Percentiles rank a stretch among this genome's conserved stretches.
Conservation (phyloP, 2,329 filamentous ascomycete genomes). For the Aspergillus ochraceoroseus region DNA sequence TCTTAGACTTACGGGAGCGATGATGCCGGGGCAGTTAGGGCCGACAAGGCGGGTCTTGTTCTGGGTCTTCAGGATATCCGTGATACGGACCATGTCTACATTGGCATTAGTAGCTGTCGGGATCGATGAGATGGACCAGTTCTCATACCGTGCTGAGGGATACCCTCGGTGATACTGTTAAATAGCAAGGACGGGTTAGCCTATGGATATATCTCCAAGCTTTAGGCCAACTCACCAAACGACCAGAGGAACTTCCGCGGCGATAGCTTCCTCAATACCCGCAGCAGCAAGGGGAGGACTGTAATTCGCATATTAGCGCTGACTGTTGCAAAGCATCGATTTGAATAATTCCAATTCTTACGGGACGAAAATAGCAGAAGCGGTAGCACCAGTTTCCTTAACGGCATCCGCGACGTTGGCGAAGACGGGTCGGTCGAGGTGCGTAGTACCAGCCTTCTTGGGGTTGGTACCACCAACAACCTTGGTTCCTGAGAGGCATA, state of each 20-base stretch:
- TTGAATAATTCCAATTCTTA: conserved; percentile 43
- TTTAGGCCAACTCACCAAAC: conserved; percentile 60
- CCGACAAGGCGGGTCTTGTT: conserved; percentile 94
- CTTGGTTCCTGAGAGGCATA: conserved; percentile 67
- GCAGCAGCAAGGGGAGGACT: conserved; percentile 86
- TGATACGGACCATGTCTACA: conserved; percentile 96
- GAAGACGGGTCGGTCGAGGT: conserved; percentile 91
- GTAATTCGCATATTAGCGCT: conserved; percentile 27
- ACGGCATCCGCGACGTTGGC: conserved; percentile 81
- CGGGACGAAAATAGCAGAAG: conserved; percentile 95
- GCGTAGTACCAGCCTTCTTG: conserved; percentile 90
- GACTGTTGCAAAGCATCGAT: neutral
- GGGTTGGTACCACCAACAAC: conserved; percentile 98
- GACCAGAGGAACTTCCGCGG: conserved; percentile 86
- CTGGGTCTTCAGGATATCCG: conserved; percentile 95
- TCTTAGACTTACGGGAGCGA: conserved; percentile 59
- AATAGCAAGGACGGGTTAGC: neutral
- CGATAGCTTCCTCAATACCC: conserved; percentile 94
- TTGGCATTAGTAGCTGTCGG: conserved; percentile 18
- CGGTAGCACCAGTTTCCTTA: conserved; percentile 83
- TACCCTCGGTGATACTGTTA: conserved; percentile 81
- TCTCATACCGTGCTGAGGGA: conserved; percentile 80
- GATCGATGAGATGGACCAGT: conserved; percentile 24
- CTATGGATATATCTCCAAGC: conserved; percentile 16
- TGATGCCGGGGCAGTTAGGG: conserved; percentile 97